Conservation (phyloP, 2,329 filamentous ascomycete genomes). For the Alternaria burnsii region DNA sequence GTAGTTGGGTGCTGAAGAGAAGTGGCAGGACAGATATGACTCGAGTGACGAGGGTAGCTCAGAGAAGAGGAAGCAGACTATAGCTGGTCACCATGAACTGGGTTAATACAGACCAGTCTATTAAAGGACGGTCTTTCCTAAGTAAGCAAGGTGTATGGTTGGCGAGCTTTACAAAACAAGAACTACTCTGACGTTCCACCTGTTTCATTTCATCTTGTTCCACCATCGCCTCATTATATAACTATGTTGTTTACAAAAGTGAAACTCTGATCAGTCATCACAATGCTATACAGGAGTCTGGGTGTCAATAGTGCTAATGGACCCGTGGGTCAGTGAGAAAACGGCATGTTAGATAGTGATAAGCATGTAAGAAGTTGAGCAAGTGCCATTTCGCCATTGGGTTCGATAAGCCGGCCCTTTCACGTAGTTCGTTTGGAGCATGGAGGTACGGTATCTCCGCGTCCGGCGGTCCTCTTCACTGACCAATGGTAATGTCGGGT, state of each 20-base stretch:
- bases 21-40: background rate
- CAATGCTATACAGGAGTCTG: background rate
- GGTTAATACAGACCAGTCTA: background rate
- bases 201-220: background rate
- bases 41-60: background rate
- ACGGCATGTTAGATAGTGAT: background rate
- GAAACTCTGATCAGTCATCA: background rate
- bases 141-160: background rate
- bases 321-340: background rate
- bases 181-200: too few species aligned
- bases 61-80: background rate
- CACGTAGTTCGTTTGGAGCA: background rate
- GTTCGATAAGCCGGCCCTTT: background rate
- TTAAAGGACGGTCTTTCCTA: background rate
- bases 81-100: background rate
- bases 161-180: too few species aligned
- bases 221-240: background rate
- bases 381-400: background rate
- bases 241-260: background rate
- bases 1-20: conserved; percentile 15
- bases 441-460: background rate
- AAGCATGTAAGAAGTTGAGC: background rate
- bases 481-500: background rate
- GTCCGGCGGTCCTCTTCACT: background rate
- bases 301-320: background rate